Conservation (phyloP, 1,139 yeast genomes). For the Spathaspora jeffriesii region DNA sequence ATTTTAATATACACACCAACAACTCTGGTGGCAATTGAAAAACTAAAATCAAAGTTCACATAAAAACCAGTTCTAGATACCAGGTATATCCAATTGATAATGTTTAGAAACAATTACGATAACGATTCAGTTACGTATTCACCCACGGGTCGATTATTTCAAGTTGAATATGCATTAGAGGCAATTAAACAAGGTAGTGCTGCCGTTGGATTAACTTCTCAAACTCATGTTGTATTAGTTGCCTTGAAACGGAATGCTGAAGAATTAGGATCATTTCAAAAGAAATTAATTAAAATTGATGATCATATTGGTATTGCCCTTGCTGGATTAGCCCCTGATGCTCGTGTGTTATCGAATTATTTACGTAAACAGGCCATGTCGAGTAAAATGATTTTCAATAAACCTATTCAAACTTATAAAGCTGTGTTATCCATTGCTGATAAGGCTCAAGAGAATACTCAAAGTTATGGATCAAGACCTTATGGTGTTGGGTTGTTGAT, state of each 20-base stretch:
- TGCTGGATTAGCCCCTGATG: conserved; percentile 99
- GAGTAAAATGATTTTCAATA: conserved; percentile 80
- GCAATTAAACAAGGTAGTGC: conserved; percentile 99
- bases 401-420: conserved; percentile 83
- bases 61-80: too few species aligned
- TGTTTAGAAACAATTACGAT: conserved; percentile 97
- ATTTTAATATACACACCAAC: not conserved
- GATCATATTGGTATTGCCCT: conserved; percentile 93
- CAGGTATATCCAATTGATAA: not conserved
- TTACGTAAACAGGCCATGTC: conserved; percentile 92
- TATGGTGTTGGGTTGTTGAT: conserved; percentile 95
- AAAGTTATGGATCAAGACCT: conserved; percentile 94
- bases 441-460: conserved; percentile 97
- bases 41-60: not conserved
- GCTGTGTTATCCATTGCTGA: conserved; percentile 91
- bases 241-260: conserved; percentile 96
- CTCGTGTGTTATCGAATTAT: conserved; percentile 86
- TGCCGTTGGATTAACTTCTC: conserved; percentile 89
- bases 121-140: conserved; percentile 98
- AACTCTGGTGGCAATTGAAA: conserved; percentile 5
- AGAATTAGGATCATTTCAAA: conserved; percentile 95
- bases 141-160: conserved; percentile 96
- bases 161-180: conserved; percentile 93
- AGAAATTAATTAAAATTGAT: conserved; percentile 88
- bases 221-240: conserved; percentile 85